These are phyloP conservation scores for Populus ilicifolia DNA, from an alignment of 345 rosid species.

Conservation along the genomic window DNA sequence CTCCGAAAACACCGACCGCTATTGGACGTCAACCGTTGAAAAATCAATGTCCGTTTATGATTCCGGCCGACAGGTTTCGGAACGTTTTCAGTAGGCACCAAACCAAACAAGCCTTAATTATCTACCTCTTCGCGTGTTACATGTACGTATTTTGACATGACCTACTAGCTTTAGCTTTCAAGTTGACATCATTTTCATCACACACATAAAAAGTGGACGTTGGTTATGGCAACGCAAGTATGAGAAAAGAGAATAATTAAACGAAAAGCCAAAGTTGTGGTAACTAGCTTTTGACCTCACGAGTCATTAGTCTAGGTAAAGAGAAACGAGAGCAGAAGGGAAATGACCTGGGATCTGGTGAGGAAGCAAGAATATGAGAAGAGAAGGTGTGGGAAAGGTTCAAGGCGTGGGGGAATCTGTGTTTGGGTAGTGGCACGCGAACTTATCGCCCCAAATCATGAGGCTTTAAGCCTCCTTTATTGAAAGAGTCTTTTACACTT, in stretches of 20 bases:
- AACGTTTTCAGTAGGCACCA: not conserved
- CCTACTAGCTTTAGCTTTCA: not conserved
- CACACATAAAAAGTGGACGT: not conserved
- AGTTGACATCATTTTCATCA: slow-evolving; percentile 10
- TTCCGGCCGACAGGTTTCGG: not conserved
- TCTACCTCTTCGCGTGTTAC: not conserved
- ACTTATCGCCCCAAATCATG: slow-evolving; percentile 52
- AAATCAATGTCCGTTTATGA: not conserved
- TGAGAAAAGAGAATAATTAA: not conserved
- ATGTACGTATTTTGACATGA: not conserved
- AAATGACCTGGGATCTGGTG: slow-evolving; percentile 43
- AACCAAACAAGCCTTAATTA: not conserved
- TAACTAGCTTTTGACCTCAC: slow-evolving; percentile 30
- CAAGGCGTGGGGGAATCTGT: slow-evolving; percentile 54
- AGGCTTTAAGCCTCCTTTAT: slow-evolving; percentile 10
- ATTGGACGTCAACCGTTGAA: not conserved
- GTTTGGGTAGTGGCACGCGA: slow-evolving; percentile 50
- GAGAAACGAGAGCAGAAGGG: not conserved
- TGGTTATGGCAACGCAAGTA: not conserved
- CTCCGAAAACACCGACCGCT: not conserved
- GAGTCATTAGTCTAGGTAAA: not conserved
- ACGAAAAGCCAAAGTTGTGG: slow-evolving; percentile 11
- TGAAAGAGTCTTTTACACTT: slow-evolving; percentile 38
- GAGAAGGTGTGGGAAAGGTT: slow-evolving; percentile 16
- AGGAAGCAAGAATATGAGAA: slow-evolving; percentile 13